phyloP scores from a whole-genome alignment of 345 rosid genomes.

The Litchi chinensis region DNA sequence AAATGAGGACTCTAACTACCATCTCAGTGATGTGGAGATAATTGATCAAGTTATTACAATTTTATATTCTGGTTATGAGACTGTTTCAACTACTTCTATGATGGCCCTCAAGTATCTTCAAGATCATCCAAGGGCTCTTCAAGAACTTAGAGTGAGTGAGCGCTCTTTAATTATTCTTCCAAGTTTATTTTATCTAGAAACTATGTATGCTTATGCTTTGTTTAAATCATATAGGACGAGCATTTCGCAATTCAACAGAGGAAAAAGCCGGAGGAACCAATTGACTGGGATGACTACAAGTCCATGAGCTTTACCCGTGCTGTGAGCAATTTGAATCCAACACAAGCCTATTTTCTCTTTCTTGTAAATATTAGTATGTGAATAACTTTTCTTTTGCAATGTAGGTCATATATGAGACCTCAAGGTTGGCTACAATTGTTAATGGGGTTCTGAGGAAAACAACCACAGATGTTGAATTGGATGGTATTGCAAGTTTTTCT shows the following conservation, averaged over 20 bases:
- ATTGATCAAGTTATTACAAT: conserved; percentile 73
- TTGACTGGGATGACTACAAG: conserved; percentile 55
- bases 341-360: not conserved
- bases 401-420: conserved; percentile 79
- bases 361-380: not conserved
- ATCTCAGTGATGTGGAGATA: conserved; percentile 63
- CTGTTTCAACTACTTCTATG: conserved; percentile 79
- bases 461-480: conserved; percentile 60
- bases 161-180: not conserved
- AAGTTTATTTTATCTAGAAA: not conserved
- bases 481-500: conserved; percentile 36
- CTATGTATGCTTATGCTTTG: not conserved
- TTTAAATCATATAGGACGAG: conserved; percentile 42
- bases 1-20: conserved; percentile 46
- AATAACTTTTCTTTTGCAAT: not conserved
- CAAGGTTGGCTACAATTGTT: conserved; percentile 76
- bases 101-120: conserved; percentile 80
- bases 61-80: conserved; percentile 78
- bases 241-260: conserved; percentile 46
- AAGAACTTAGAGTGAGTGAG: conserved; percentile 62
- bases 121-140: conserved; percentile 70
- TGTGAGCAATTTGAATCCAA: conserved; percentile 35
- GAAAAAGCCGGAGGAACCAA: conserved; percentile 46
- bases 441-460: conserved; percentile 86
- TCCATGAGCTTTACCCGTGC: conserved; percentile 66